Evolutionary conservation across 1,284 basidiomycete species (phyloP), one percentile per base, ranked within the genome.

Genomic region (Fomitopsis betulina): DNA sequence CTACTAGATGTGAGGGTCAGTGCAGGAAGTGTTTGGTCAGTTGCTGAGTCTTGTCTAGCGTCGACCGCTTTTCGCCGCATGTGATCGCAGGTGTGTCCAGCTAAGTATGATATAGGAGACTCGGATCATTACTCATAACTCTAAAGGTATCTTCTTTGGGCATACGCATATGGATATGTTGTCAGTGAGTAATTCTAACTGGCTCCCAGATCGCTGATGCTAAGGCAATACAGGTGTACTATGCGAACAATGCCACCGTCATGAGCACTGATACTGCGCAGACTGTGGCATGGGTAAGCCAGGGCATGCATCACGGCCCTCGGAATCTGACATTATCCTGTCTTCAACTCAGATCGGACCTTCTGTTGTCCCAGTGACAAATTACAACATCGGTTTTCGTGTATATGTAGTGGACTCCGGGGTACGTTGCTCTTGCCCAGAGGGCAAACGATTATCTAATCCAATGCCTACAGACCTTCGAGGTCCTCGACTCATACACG

Each of bases 111-210:
- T 30, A 30, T 30, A 8, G 27, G n/a, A n/a, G n/a, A n/a, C n/a
- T n/a, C n/a, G n/a, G 27, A 30, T 8, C 8, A 8, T 30, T 30
- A 4, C 27, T 30, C 9, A 50, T 21, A 13, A 10, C 5, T 2
- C 17, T 5, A 10, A 7, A 50, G 47, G 47, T 9, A 50, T 50
- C 47, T 50, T 50, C 75, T 92, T 80, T 65, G 91, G 91, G 2
- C 91, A 93, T 68, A 88, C 88, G 0, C 91, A 93, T 62, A 89
- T 93, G 69, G 91, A 93, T 68, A 81, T 90, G 70, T 30, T 30
- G 27, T 5, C 27, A 8, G 27, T 30, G 27, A 30, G 27, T 8
- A 30, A 8, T 19, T n/a, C n/a, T 25, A 9, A 25, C 9, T 43
- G 15, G 10, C 5, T 8, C 21, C 5, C 10, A 12, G 21, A 19